Base-by-base conservation (phyloP, 768 basidiomycete genomes). In the Cytidiella melzeri region DNA sequence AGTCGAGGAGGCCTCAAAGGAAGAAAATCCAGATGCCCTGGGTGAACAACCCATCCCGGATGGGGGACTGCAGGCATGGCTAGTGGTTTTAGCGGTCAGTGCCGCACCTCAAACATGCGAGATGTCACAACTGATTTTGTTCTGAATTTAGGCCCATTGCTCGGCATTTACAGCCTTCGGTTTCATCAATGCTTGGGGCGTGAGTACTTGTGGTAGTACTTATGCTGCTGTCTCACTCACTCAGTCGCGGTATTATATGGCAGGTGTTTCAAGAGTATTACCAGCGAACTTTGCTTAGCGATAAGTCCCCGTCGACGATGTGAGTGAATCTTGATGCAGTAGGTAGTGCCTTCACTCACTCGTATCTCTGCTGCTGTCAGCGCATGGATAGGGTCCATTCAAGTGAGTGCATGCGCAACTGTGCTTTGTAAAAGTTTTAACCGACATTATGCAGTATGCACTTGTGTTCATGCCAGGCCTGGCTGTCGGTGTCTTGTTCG, bases 351-450 rank as follows among this genome's bases (percentile, higher is more conserved):
- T 23, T 42, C 18, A 21, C 4, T n/a, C 54, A 27, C n/a, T n/a
- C n/a, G n/a, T n/a, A n/a, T n/a, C 57, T 34, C 5, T 13, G 15
- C 4, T 19, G 48, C 52, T 45, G 13, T 15, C 51, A 87, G 86
- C 41, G 77, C 86, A 37, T 89, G 85, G 86, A 88, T 89, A 28
- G 86, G 87, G 5, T 88, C 86, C 0, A 66, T 81, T 15, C 85
- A 87, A 67, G 84, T 79, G 40, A 6, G 51, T 37, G 15, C 11
- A 21, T 15, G 37, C 40, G 38, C 19, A 36, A 12, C 28, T 36
- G 18, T 11, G 41, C n/a, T n/a, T n/a, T n/a, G n/a, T n/a, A n/a
- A n/a, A n/a, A n/a, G n/a, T n/a, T n/a, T n/a, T n/a, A n/a, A 34
- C 15, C 9, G 15, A 34, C 15, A 34, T 7, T 15, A 15, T 26